A percentile compares a stretch with the other conserved stretches of the same genome.
Conservation (phyloP, 306 rosid species). For the Pterocarpus macrocarpus region DNA sequence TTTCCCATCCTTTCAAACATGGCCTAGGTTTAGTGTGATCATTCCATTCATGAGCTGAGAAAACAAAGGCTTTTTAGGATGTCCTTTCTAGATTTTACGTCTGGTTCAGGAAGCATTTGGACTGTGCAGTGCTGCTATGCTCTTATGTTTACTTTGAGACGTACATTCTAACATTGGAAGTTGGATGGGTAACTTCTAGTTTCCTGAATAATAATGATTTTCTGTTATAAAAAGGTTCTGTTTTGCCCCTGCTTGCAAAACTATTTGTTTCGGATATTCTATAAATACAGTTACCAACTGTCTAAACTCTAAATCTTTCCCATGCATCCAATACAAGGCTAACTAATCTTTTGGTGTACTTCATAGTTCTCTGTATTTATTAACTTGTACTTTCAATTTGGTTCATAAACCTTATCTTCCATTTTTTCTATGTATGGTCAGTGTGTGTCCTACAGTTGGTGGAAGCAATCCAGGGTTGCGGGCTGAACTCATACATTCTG, state of each 20-base stretch:
- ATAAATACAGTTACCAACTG: too few species aligned
- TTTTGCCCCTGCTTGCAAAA: not conserved
- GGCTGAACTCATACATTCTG: slow-evolving; percentile 87
- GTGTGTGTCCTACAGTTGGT: slow-evolving; percentile 90
- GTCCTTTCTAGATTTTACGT: not conserved
- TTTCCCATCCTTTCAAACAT: too few species aligned
- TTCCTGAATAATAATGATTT: not conserved
- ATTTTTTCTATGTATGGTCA: slow-evolving; percentile 48
- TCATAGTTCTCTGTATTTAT: slow-evolving; percentile 32
- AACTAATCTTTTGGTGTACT: slow-evolving; percentile 24
- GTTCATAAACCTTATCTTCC: slow-evolving; percentile 31
- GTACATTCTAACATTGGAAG: too few species aligned
- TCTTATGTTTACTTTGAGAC: too few species aligned
- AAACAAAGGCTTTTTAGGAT: not conserved
- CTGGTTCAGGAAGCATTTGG: not conserved
- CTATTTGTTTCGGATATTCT: not conserved
- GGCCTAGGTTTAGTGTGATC: not conserved
- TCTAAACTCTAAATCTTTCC: slow-evolving; percentile 10
- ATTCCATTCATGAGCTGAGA: slow-evolving; percentile 4
- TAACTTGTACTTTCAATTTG: slow-evolving; percentile 21
- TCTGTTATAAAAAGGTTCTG: not conserved
- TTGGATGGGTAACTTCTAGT: not conserved
- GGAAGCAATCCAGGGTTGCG: slow-evolving; percentile 96
- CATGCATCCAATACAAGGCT: slow-evolving; percentile 14
- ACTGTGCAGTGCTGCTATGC: not conserved